Conservation (phyloP, 2,329 filamentous ascomycete species). For the Fusarium equiseti region DNA sequence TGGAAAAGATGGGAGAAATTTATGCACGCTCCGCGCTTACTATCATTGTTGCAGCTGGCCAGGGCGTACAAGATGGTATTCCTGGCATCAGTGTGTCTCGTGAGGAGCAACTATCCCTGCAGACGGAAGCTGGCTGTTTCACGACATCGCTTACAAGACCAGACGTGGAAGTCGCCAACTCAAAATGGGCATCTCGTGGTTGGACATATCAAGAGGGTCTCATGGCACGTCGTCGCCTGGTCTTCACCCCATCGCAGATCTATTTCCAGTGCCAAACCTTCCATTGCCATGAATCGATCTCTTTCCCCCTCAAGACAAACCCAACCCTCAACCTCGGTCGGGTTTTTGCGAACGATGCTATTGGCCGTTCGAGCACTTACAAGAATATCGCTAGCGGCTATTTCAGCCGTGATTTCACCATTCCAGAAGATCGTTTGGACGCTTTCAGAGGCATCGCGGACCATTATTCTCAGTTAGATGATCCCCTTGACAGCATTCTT, state of each 20-base stretch:
- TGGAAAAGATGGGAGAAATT: constrained; percentile 52
- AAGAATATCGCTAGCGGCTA: constrained; percentile 50
- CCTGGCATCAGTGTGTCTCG: constrained; percentile 52
- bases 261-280: constrained; percentile 55
- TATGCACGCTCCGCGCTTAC: constrained; percentile 52
- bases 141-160: constrained; percentile 54
- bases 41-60: constrained; percentile 53
- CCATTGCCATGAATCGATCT: constrained; percentile 55
- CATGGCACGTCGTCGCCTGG: constrained; percentile 52
- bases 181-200: constrained; percentile 52
- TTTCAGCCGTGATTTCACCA: constrained; percentile 48
- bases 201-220: constrained; percentile 56
- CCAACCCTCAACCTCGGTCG: constrained; percentile 50
- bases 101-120: constrained; percentile 53
- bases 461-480: constrained; percentile 47
- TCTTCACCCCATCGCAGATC: constrained; percentile 54
- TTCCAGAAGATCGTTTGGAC: constrained; percentile 50
- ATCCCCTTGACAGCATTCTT: constrained; percentile 49
- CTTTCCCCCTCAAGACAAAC: constrained; percentile 50
- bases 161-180: constrained; percentile 52
- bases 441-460: constrained; percentile 52
- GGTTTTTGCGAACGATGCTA: constrained; percentile 48
- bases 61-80: constrained; percentile 49
- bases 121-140: constrained; percentile 51
- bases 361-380: constrained; percentile 44